phyloP scores from a whole-genome alignment of 2,329 filamentous ascomycete genomes.

The Epichloe sp. region DNA sequence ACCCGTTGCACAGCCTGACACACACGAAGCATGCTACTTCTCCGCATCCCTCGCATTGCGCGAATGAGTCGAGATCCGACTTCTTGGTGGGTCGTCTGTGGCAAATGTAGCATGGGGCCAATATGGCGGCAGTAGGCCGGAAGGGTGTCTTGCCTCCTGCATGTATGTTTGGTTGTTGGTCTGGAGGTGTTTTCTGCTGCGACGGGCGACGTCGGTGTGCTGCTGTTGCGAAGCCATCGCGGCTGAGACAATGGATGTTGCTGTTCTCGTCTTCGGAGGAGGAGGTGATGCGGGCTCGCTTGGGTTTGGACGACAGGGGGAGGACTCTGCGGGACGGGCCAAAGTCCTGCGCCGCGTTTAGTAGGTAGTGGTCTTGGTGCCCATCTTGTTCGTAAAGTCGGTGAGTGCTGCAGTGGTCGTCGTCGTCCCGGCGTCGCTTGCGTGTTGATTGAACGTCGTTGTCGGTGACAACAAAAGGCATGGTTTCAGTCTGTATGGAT shows the following conservation, averaged over 20 bases:
- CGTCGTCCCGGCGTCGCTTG: constrained; percentile 21
- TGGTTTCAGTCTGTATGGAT: constrained; percentile 10
- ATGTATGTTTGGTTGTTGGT: constrained; percentile 9
- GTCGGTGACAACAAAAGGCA: constrained; percentile 21
- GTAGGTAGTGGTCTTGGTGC: constrained; percentile 14
- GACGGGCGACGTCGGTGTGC: constrained; percentile 14
- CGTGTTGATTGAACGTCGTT: constrained; percentile 17
- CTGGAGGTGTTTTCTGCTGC: constrained; percentile 12
- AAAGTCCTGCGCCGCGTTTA: constrained; percentile 14
- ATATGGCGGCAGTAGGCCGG: constrained; percentile 13
- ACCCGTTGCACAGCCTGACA: constrained; percentile 47
- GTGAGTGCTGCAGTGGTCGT: constrained; percentile 13
- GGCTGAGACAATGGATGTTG: constrained; percentile 11
- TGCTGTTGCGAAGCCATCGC: constrained; percentile 6
- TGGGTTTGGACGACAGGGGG: constrained; percentile 16
- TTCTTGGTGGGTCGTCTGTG: constrained; percentile 51
- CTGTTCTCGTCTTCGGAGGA: constrained; percentile 10
- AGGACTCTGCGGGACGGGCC: constrained; percentile 16
- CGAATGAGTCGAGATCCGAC: constrained; percentile 52
- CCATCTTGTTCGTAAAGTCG: constrained; percentile 14
- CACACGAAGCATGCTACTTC: constrained; percentile 57
- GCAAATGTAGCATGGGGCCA: constrained; percentile 54
- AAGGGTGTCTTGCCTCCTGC: constrained; percentile 2
- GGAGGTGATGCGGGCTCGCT: constrained; percentile 15
- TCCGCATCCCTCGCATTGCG: constrained; percentile 49